phyloP scores from a whole-genome alignment of 2,329 filamentous ascomycete genomes.

The Botrytis fragariae region DNA sequence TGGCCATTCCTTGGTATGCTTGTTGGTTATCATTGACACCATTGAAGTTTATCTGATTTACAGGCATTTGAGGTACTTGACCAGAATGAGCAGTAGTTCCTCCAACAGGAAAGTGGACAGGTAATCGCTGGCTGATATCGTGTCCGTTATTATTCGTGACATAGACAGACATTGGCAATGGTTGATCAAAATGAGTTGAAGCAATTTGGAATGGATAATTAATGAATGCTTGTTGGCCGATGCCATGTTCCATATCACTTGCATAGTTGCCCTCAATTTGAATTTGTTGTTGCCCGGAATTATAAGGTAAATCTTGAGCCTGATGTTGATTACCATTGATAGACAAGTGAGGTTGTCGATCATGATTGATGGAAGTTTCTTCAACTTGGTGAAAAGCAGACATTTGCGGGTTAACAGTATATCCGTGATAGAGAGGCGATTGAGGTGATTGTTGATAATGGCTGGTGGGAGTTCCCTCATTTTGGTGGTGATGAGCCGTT shows the following conservation, averaged over 20 bases:
- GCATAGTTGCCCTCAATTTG: neutral
- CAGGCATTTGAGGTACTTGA: neutral
- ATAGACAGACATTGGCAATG: neutral
- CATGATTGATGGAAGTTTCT: no score
- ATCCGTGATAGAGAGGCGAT: no score
- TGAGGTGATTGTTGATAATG: neutral
- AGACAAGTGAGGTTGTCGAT: no score
- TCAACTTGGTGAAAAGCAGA: neutral
- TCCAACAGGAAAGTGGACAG: neutral
- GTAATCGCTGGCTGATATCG: neutral
- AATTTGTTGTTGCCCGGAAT: neutral
- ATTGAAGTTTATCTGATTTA: no score
- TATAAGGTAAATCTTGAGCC: neutral
- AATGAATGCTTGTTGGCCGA: neutral
- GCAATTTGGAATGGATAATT: neutral
- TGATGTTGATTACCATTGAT: neutral
- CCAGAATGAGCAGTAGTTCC: neutral
- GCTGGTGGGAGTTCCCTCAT: neutral
- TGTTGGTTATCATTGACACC: neutral
- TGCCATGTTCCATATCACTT: neutral
- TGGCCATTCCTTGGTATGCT: neutral
- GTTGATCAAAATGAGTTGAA: neutral
- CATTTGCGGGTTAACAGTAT: no score
- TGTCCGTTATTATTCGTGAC: neutral
- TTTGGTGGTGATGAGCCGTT: neutral